phyloP scores from a whole-genome alignment of 306 rosid genomes.

The Elaeagnus macrophylla region DNA sequence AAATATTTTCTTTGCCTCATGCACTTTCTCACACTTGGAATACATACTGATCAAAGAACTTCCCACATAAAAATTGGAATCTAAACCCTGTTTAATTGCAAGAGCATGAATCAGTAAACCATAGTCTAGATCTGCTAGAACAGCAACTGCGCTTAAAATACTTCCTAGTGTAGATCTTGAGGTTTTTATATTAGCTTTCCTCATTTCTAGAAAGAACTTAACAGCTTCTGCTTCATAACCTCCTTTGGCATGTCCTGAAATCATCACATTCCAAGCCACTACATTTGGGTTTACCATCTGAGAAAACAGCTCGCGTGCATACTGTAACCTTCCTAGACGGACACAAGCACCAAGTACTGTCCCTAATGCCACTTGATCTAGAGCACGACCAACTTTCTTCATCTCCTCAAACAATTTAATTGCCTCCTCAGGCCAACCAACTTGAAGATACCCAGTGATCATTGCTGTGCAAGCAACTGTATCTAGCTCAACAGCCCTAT shows the following conservation, averaged over 20 bases:
- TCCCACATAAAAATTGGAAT: constrained; percentile 65
- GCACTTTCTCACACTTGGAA: constrained; percentile 45
- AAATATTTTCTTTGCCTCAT: constrained; percentile 33
- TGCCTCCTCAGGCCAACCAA: constrained; percentile 45
- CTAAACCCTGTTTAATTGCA: constrained; percentile 61
- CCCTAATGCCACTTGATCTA: constrained; percentile 48
- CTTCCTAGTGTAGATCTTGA: constrained; percentile 85
- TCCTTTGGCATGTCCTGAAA: constrained; percentile 67
- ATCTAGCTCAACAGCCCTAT: constrained; percentile 31
- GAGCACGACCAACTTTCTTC: constrained; percentile 32
- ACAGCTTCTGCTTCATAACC: constrained; percentile 42
- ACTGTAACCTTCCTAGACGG: constrained; percentile 31
- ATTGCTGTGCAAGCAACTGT: constrained; percentile 55
- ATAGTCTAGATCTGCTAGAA: constrained; percentile 29
- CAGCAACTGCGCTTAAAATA: constrained; percentile 62
- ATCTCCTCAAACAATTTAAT: constrained; percentile 46
- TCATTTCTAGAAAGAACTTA: constrained; percentile 42
- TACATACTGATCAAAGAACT: constrained; percentile 88
- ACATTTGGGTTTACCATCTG: constrained; percentile 42
- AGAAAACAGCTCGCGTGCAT: constrained; percentile 42
- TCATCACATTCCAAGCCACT: constrained; percentile 86
- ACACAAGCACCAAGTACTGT: constrained; percentile 55
- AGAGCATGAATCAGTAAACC: constrained; percentile 61
- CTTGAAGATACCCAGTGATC: constrained; percentile 51
- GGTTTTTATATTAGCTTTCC: constrained; percentile 38